Base-by-base conservation (phyloP, 2,329 filamentous ascomycete genomes). In the Fusarium nurragi region DNA sequence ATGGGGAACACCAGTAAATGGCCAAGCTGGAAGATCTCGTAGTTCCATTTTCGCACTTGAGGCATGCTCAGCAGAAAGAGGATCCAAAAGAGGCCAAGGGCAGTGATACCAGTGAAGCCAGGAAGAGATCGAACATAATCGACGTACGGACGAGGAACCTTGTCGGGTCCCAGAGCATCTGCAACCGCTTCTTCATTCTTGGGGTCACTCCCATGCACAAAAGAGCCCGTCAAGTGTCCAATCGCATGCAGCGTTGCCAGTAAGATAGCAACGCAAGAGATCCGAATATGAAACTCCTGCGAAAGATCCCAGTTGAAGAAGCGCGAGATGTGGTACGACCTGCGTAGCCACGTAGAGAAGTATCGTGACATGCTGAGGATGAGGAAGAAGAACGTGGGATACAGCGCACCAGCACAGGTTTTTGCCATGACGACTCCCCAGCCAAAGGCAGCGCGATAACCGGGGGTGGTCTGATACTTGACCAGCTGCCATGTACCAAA, bases 1-100 rank as follows among this genome's bases (percentile, higher is more conserved):
- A 87, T 83, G 10, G 84, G 85, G 38, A 82, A 87, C 82, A 87
- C 86, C 34, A 87, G 78, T 8, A 87, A 60, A 62, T 87, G 85
- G 0, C 80, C 82, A 1, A 86, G 74, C 63, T 87, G 84, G 60
- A 88, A 88, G 19, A 86, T 65, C 63, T 88, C 83, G 49, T 86
- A 86, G 62, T 79, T 84, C 78, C 80, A 80, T 14, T 75, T 79
- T 0, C 84, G 77, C 0, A 87, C 76, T 26, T 76, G 77, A 0
- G 85, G 84, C 60, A 84, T 80, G 53, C 82, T 84, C 30, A 85
- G 69, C 1, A 81, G 54, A 0, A 78, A 78, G 1, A 87, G 75
- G 0, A 80, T 64, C 56, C 82, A 86, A 71, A 86, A 84, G 1
- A 84, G 75, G 0, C 79, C 77, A 0, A 87, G 73, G 0, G 80